Evolutionary conservation across 2,329 filamentous ascomycete species (phyloP).

Genomic region (Calonectria hongkongensis): DNA sequence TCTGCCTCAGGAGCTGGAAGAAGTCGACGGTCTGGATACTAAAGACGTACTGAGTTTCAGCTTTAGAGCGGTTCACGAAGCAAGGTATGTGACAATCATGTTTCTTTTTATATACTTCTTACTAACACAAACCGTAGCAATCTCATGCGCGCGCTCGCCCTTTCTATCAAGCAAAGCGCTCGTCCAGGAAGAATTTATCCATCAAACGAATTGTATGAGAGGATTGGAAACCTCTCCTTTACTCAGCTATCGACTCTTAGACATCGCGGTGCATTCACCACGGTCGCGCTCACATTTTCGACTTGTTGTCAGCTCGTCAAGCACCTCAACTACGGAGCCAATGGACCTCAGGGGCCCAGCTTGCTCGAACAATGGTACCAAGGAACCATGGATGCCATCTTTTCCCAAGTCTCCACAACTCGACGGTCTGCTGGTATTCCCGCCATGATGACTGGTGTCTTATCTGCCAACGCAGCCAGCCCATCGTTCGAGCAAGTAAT

Average conservation of each 20-base stretch:
- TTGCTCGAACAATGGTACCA: constrained; percentile 83
- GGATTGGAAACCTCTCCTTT: constrained; percentile 85
- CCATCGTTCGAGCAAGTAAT: constrained; percentile 81
- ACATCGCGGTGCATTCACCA: constrained; percentile 94
- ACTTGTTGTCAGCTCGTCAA: constrained; percentile 82
- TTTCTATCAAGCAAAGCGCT: constrained; percentile 70
- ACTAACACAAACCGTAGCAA: constrained; percentile 71
- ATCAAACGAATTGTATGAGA: constrained; percentile 73
- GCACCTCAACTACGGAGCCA: constrained; percentile 62
- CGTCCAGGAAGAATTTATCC: constrained; percentile 67
- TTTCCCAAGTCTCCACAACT: constrained; percentile 86
- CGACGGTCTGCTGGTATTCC: constrained; percentile 94
- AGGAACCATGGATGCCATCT: constrained; percentile 81
- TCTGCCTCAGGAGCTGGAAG: constrained; percentile 84
- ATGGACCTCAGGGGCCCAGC: constrained; percentile 57
- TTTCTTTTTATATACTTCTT: not conserved
- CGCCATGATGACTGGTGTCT: constrained; percentile 87
- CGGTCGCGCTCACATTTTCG: constrained; percentile 91
- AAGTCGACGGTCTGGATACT: constrained; percentile 82
- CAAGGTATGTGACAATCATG: constrained; percentile 75
- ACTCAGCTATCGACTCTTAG: constrained; percentile 87
- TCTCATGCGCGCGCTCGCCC: constrained; percentile 78
- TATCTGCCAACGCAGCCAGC: constrained; percentile 77
- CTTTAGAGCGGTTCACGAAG: constrained; percentile 95
- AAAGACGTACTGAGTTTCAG: constrained; percentile 96